These are phyloP conservation scores for Filobasidium floriforme DNA, from an alignment of 768 basidiomycete genomes.

Conservation along the genomic window DNA sequence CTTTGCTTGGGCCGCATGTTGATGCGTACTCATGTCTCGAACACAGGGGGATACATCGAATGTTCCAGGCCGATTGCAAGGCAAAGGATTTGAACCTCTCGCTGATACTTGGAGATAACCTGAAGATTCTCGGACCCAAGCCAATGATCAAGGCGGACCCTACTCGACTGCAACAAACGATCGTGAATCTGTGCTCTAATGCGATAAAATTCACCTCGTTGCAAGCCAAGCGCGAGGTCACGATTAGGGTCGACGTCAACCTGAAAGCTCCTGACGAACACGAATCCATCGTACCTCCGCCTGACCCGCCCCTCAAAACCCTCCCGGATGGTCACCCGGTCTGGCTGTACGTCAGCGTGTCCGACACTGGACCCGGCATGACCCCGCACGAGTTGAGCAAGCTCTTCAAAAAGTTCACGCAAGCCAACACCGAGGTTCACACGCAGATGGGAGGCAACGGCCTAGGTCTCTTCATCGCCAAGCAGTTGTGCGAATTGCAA, in stretches of 20 bases:
- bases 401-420: slow-evolving; percentile 19
- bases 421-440: slow-evolving; percentile 17
- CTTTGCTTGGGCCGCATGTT: neutral
- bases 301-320: neutral
- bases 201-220: slow-evolving; percentile 19
- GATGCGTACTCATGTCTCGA: neutral
- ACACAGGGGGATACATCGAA: slow-evolving; percentile 18
- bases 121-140: neutral
- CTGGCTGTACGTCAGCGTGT: slow-evolving; percentile 8
- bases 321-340: neutral
- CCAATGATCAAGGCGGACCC: slow-evolving; percentile 15
- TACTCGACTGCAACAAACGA: slow-evolving; percentile 16
- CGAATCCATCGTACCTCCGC: neutral
- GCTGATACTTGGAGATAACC: slow-evolving; percentile 7
- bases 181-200: slow-evolving; percentile 20
- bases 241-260: slow-evolving; percentile 6
- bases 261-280: neutral
- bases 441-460: slow-evolving; percentile 20
- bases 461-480: slow-evolving; percentile 21
- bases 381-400: slow-evolving; percentile 10
- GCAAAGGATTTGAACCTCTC: slow-evolving; percentile 10
- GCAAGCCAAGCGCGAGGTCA: slow-evolving; percentile 9
- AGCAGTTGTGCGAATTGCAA: slow-evolving; percentile 20
- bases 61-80: slow-evolving; percentile 23
- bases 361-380: slow-evolving; percentile 24